Conservation (phyloP, 495 filamentous ascomycete genomes). For the Penicillium maclennaniae region DNA sequence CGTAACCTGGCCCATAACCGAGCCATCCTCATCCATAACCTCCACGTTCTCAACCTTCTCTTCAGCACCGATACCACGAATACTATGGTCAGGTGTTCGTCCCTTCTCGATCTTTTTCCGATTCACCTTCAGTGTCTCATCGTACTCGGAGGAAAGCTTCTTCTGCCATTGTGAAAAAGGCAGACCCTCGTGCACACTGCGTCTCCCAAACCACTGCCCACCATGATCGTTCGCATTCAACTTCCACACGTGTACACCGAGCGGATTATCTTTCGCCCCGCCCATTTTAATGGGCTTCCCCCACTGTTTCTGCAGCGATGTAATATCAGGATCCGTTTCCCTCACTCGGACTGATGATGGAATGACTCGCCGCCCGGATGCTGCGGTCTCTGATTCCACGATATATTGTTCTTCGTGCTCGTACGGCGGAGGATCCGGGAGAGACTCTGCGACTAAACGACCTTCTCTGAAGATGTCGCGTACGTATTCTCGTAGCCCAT, state of each 20-base stretch:
- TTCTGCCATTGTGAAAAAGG: constrained; percentile 63
- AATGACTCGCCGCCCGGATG: constrained; percentile 42
- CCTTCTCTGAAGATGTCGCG: constrained; percentile 59
- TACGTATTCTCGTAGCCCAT: constrained; percentile 50
- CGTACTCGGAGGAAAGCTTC: constrained; percentile 46
- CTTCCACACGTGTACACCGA: constrained; percentile 76
- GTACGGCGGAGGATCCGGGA: constrained; percentile 56
- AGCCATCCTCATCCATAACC: constrained; percentile 47
- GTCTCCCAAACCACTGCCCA: constrained; percentile 84
- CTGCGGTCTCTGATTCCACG: constrained; percentile 10
- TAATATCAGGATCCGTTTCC: constrained; percentile 43
- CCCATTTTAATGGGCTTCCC: constrained; percentile 73
- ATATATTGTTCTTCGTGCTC: constrained; percentile 2
- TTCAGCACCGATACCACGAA: constrained; percentile 83
- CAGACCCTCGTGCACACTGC: constrained; percentile 76
- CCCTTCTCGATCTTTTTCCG: constrained; percentile 50
- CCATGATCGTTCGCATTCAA: constrained; percentile 71
- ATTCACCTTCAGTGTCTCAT: constrained; percentile 54
- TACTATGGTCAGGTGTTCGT: constrained; percentile 45
- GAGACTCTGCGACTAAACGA: constrained; percentile 69
- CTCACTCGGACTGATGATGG: constrained; percentile 50
- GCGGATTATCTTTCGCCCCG: constrained; percentile 64
- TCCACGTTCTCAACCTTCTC: constrained; percentile 57
- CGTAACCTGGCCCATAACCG: constrained; percentile 37
- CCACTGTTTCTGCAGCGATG: constrained; percentile 73